Conservation (phyloP, 2,329 filamentous ascomycete species). For the Helotiales sp. region DNA sequence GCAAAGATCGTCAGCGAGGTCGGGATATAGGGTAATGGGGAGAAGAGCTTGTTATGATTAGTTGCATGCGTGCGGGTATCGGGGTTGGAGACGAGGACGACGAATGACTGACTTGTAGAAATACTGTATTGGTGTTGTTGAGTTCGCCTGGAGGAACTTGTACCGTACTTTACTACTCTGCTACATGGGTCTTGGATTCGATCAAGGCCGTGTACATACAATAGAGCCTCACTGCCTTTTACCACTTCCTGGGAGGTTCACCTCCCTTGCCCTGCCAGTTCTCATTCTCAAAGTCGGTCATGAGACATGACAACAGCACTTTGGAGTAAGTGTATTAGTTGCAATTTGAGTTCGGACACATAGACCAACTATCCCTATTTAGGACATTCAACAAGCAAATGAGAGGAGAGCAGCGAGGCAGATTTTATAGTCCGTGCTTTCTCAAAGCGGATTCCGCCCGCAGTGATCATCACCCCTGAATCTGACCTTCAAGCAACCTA, state of each 20-base stretch:
- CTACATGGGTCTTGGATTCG: slow-evolving; percentile 13
- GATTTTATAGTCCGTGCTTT: background rate
- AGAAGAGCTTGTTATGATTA: slow-evolving; percentile 19
- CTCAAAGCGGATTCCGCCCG: background rate
- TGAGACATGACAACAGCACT: too few relatives aligned
- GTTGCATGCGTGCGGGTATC: slow-evolving; percentile 17
- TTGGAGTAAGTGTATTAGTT: too few relatives aligned
- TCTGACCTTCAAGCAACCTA: background rate
- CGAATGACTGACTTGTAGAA: slow-evolving; percentile 25
- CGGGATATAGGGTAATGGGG: slow-evolving; percentile 52
- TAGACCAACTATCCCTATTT: background rate
- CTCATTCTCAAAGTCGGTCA: too few relatives aligned
- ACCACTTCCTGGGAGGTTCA: background rate
- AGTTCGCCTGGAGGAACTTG: slow-evolving; percentile 10
- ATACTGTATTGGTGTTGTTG: slow-evolving; percentile 30
- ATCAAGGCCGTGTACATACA: slow-evolving; percentile 19
- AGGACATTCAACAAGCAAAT: background rate
- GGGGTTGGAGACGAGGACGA: slow-evolving; percentile 15
- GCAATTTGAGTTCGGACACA: background rate
- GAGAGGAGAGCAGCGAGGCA: background rate
- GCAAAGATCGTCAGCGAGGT: slow-evolving; percentile 98
- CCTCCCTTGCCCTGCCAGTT: too few relatives aligned
- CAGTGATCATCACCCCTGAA: background rate
- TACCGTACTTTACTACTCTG: slow-evolving; percentile 21
- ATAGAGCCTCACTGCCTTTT: slow-evolving; percentile 9